Base-by-base conservation (phyloP, 148 eudicot genomes). In the Rhododendron williamsianum region DNA sequence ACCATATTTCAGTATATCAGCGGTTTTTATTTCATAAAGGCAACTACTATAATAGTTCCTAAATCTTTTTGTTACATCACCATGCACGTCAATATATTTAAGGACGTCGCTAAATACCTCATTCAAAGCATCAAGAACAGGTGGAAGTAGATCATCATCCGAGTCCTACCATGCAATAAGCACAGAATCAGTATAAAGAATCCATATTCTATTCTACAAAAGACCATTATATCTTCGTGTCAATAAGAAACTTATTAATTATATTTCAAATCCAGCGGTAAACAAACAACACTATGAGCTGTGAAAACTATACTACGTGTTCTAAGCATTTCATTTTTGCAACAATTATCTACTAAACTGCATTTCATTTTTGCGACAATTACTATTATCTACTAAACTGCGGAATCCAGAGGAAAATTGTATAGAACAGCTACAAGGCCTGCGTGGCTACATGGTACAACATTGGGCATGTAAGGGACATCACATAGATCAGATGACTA, bases 41-140 rank as follows among this genome's bases (percentile, higher is more conserved):
- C 35, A 30, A 16, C 41, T 52, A 10, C 25, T 38, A 5, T 15
- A 72, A 8, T n/a, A 12, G 33, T 54, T 56, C 78, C 83, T 45
- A 77, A 46, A 27, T 23, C 69, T 9, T 54, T 15, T 72, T 74
- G 16, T 45, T 45, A 81, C 30, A 76, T 43, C 43, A 82, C 60
- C 69, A 56, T 48, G 76, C 76, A 33, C 56, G 41, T 72, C 43
- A 52, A 56, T 27, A 23, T 16, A 38, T n/a, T 45, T 38, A 38
- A 23, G 52, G 81, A 48, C 77, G 10, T 86, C 18, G 6, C 7
- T 54, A 51, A 71, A 41, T 93, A 97, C 99, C 99, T 97, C 99
- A 85, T 95, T 93, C 84, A 97, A 89, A 71, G 99, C 99, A 93
- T 97, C 99, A 71, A 97, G 95, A 84, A 95, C 99, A 85, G 87